Evolutionary conservation across 148 eudicot genomes (phyloP), one percentile per base, ranked within the genome.

Genomic region (Camellia japonica): DNA sequence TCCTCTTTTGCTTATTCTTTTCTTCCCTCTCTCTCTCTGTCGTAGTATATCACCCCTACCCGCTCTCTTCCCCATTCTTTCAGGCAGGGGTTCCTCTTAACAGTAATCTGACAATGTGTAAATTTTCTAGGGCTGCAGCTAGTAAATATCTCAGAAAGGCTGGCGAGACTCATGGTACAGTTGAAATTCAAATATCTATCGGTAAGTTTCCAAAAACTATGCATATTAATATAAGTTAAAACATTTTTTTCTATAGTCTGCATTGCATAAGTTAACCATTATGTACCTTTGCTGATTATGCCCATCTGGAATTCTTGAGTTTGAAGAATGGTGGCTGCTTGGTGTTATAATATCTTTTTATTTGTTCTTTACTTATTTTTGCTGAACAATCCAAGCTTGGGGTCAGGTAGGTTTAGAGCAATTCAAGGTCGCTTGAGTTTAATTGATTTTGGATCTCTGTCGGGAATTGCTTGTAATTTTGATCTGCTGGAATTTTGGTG

Each of bases 81-180:
- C 66, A 74, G 72, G 61, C 20, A 74, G 62, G 60, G 7, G n/a
- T 46, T 38, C n/a, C 7, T 54, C 72, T 62, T 46, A 58, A 12
- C 63, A 15, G 10, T 73, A 23, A 38, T 58, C 30, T 41, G 18
- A 23, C 55, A 38, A 64, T 58, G 3, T 66, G 12, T 19, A 41
- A 14, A 23, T 61, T 80, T 79, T 82, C 68, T 93, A 96, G 99
- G 88, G 84, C 54, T 59, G 85, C 82, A 41, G 99, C 98, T 65
- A 93, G 98, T 86, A 86, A 79, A 56, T 96, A 96, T 82, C 92
- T 96, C 60, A 82, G 80, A 84, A 83, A 81, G 75, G 90, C 93
- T 58, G 98, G 98, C 41, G 95, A 94, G 67, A 82, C 66, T 18
- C 98, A 96, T 80, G 98, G 99, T 52, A 96, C 99, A 9, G 98